Conservation (phyloP, 768 basidiomycete species). For the Termitomyces sp. region DNA sequence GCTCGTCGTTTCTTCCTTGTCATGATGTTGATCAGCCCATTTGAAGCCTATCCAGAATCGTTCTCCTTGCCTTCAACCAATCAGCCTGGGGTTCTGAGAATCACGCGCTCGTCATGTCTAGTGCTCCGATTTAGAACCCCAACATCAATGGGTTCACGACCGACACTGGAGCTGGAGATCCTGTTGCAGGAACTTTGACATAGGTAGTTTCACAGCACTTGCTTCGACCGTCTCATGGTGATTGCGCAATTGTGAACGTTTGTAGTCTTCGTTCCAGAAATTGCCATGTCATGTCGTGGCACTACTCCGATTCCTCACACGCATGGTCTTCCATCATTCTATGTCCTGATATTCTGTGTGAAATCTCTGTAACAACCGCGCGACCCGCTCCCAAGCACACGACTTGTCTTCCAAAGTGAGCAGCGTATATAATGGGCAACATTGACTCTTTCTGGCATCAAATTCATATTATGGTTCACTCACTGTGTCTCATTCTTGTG, state of each 20-base stretch:
- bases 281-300: too few species aligned
- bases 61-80: background rate
- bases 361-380: background rate
- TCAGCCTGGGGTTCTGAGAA: too few species aligned
- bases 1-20: background rate
- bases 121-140: background rate
- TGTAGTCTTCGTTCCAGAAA: background rate
- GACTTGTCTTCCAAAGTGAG: background rate
- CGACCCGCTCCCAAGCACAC: background rate
- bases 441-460: background rate
- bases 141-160: background rate
- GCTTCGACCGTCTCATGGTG: background rate
- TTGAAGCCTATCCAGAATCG: background rate
- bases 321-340: background rate
- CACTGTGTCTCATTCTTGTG: constrained; percentile 7
- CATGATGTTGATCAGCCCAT: background rate
- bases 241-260: background rate
- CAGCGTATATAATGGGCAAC: background rate
- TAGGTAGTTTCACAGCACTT: background rate
- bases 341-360: background rate
- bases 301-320: background rate
- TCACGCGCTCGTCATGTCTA: background rate
- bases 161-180: background rate
- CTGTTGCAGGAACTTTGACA: background rate
- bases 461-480: constrained; percentile 5